Evolutionary conservation across 371 early-diverging fungal species (phyloP).

Genomic region (Mortierella sp.): DNA sequence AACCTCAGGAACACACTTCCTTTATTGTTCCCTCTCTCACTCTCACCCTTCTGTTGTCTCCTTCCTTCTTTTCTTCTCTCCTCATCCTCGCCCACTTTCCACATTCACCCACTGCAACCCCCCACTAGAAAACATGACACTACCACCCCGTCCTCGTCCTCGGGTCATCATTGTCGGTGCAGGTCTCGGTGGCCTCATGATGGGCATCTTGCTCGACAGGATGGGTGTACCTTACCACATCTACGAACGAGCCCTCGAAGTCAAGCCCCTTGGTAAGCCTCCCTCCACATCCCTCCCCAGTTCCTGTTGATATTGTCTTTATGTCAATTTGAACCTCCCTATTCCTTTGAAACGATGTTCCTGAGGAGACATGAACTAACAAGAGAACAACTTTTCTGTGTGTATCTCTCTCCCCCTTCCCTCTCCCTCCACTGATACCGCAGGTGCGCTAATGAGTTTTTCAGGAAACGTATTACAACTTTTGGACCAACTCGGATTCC

Average conservation of each 20-base stretch:
- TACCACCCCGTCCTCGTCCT: neutral
- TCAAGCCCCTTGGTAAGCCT: conserved; percentile 12
- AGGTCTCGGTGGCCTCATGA: conserved; percentile 14
- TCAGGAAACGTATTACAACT: conserved; percentile 3
- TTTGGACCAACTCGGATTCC: conserved; percentile 10
- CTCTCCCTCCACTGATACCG: neutral
- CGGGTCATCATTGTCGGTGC: conserved; percentile 6
- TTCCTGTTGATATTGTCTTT: neutral
- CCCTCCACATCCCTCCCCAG: neutral
- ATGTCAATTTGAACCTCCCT: neutral
- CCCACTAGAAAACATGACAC: neutral
- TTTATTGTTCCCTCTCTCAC: neutral
- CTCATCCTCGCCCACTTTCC: neutral
- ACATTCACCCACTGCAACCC: neutral
- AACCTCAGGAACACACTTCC: neutral
- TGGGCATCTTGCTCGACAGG: conserved; percentile 12
- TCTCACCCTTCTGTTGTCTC: neutral
- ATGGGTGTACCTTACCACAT: conserved; percentile 12
- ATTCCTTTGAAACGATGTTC: neutral
- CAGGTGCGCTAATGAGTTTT: conserved; percentile 8
- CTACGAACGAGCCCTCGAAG: conserved; percentile 4
- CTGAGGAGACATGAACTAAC: neutral
- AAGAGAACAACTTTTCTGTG: neutral
- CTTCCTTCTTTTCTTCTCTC: neutral
- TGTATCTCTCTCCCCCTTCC: neutral